A percentile compares a stretch with the other conserved stretches of the same genome.
These are phyloP conservation scores for Apocynum venetum DNA, from an alignment of 257 asterid genomes.

Conservation along the genomic window DNA sequence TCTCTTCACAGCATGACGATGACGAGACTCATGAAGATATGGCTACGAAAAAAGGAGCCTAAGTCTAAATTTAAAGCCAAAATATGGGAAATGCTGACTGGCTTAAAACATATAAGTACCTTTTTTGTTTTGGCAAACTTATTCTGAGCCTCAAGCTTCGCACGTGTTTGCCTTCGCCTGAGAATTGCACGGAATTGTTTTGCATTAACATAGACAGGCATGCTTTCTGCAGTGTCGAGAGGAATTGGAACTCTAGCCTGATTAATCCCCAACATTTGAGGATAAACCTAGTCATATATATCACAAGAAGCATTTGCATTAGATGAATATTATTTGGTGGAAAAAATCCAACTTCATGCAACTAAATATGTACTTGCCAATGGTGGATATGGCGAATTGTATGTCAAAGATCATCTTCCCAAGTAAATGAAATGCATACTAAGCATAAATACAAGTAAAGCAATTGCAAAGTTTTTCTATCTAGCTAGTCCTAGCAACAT, in stretches of 20 bases:
- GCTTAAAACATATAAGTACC: constrained; percentile 28
- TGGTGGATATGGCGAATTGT: neutral
- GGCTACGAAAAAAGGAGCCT: constrained; percentile 18
- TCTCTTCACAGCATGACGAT: constrained; percentile 32
- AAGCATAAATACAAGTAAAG: neutral
- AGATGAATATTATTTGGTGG: constrained; percentile 6
- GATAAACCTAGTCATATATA: constrained; percentile 38
- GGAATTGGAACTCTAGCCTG: constrained; percentile 62
- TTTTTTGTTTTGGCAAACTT: constrained; percentile 48
- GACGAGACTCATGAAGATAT: constrained; percentile 38
- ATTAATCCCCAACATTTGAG: constrained; percentile 49
- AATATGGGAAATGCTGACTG: neutral
- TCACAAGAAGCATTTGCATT: constrained; percentile 11
- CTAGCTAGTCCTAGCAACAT: neutral
- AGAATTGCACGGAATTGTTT: constrained; percentile 77
- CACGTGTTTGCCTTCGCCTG: constrained; percentile 68
- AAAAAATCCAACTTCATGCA: neutral
- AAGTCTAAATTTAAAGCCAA: neutral
- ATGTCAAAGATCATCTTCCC: neutral
- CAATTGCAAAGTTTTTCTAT: neutral
- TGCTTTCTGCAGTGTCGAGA: constrained; percentile 46
- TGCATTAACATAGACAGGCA: constrained; percentile 66
- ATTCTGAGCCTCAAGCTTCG: constrained; percentile 67
- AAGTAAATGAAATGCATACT: too few species aligned
- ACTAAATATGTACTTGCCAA: neutral